These are phyloP conservation scores for Daldinia concentrica DNA, from an alignment of 495 filamentous ascomycete species.

Conservation along the genomic window DNA sequence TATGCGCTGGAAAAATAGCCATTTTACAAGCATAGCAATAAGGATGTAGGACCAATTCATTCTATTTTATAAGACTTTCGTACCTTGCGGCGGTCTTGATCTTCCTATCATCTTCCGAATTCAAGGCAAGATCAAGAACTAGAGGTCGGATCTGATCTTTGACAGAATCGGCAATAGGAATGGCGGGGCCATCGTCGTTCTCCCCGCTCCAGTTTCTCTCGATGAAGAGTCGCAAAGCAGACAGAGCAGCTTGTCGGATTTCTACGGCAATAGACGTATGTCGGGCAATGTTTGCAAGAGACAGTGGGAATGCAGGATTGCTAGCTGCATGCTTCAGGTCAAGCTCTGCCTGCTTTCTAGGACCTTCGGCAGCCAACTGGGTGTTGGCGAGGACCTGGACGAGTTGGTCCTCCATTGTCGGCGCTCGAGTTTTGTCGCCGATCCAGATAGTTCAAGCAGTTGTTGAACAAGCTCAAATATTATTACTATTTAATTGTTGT, in stretches of 20 bases:
- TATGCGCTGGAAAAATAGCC: background rate
- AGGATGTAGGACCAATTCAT: background rate
- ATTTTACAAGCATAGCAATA: background rate
- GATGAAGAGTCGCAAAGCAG: conserved; percentile 82
- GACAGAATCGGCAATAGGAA: conserved; percentile 69
- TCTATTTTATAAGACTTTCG: conserved; percentile 15
- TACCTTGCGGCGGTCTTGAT: conserved; percentile 81
- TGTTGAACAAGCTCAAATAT: conserved; percentile 1
- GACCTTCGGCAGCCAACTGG: conserved; percentile 71
- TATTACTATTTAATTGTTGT: background rate
- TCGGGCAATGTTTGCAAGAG: conserved; percentile 79
- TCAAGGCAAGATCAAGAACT: conserved; percentile 81
- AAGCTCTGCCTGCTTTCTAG: conserved; percentile 81
- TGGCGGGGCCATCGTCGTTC: conserved; percentile 68
- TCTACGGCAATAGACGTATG: conserved; percentile 74
- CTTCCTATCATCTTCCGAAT: conserved; percentile 78
- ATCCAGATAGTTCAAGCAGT: background rate
- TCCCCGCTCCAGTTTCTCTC: conserved; percentile 75
- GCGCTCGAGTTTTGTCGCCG: background rate
- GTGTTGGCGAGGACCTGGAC: conserved; percentile 82
- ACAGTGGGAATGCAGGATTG: conserved; percentile 75
- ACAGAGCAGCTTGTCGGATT: conserved; percentile 83
- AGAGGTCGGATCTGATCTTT: conserved; percentile 76
- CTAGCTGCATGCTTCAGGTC: conserved; percentile 72
- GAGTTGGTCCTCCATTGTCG: conserved; percentile 83